Evolutionary conservation across 164 flowering plant species (phyloP), one percentile per base, ranked within the genome.

Genomic region (Magnolia sinica): DNA sequence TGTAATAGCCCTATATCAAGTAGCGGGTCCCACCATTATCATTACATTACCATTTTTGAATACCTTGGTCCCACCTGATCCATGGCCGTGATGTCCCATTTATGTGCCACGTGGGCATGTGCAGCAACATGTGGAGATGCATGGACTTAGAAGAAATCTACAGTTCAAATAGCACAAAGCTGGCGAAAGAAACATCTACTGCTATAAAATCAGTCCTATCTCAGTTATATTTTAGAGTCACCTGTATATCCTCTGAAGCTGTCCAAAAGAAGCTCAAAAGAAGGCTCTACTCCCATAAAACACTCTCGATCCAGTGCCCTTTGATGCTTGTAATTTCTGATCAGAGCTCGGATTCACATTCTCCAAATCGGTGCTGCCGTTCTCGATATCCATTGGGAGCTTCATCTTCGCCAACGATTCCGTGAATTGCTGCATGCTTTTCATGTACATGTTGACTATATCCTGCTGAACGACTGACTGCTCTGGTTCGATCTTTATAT

Each of bases 401-500:
- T 96, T 96, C 99, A 96, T 96, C 79, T 94, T 94, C 0, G 95
- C 98, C 83, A 96, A 79, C 7, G 99, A 96, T 74, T 96, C 98
- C 0, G 99, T 96, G 71, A 94, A 94, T 73, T 96, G 93, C 85
- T 96, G 98, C 99, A 94, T 94, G 82, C 99, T 96, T 77, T 90
- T 96, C 95, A 92, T 91, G 84, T 96, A 96, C 97, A 96, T 89
- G 83, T 96, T 96, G 22, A 96, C 94, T 50, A 89, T 84, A 1
- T 96, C 93, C 87, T 94, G 96, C 80, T 96, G 99, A 83, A 91
- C 91, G 72, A 90, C 84, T 37, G 83, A 81, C 70, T 83, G 85
- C 82, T 92, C 97, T 8, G 89, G 91, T 81, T 87, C 92, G 65
- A 87, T 49, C 68, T 85, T 90, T 37, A 88, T 88, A 27, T 71